A percentile compares a stretch with the other conserved stretches of the same genome.
These are phyloP conservation scores for Aspergillus pseudoglaucus DNA, from an alignment of 2,329 filamentous ascomycete species.

Conservation along the genomic window DNA sequence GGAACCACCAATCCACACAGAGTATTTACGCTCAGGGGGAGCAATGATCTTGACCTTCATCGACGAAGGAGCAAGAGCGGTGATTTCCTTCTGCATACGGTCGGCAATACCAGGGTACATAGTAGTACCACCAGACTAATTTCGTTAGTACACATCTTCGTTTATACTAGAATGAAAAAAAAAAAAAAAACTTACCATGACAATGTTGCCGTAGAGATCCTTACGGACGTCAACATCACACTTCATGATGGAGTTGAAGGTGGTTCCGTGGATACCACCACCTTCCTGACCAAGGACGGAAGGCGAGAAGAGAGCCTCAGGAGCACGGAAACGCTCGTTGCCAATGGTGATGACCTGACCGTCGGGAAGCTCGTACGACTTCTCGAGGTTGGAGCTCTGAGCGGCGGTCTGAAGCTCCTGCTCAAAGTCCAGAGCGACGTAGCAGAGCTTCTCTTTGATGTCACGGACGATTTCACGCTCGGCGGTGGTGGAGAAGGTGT, in stretches of 20 bases:
- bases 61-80: constrained; percentile 94
- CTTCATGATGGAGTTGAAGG: constrained; percentile 99
- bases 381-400: constrained; percentile 98
- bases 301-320: constrained; percentile 99
- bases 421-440: constrained; percentile 99
- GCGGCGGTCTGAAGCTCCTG: constrained; percentile 99
- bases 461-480: constrained; percentile 99
- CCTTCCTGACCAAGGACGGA: constrained; percentile 96
- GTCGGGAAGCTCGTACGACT: constrained; percentile 99
- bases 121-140: constrained; percentile 97
- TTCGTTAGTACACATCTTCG: constrained; percentile 9
- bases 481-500: constrained; percentile 99
- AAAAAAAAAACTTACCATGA: constrained; percentile 71
- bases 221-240: constrained; percentile 99
- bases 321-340: constrained; percentile 99
- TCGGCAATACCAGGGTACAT: constrained; percentile 99
- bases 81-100: constrained; percentile 99
- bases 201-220: constrained; percentile 99
- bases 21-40: constrained; percentile 99
- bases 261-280: constrained; percentile 98
- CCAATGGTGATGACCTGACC: constrained; percentile 99
- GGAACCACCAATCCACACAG: constrained; percentile 99
- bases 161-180: constrained; percentile 17
- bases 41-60: constrained; percentile 99
- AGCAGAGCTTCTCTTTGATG: constrained; percentile 99